These are phyloP conservation scores for Ascosphaera acerosa DNA, from an alignment of 2,329 filamentous ascomycete species.

Conservation along the genomic window DNA sequence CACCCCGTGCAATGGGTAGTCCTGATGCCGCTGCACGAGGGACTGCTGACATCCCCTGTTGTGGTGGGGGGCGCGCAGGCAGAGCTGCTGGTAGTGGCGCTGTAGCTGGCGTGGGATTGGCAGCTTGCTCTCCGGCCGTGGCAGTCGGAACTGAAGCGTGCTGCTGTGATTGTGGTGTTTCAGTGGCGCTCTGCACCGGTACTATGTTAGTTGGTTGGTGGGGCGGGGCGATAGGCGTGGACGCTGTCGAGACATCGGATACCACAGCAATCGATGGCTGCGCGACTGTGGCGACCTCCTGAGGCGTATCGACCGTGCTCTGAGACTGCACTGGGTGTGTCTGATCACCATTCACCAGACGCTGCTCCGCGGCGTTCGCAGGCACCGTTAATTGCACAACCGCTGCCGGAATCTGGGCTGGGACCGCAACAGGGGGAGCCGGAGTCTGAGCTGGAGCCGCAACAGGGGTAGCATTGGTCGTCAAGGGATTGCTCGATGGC, in stretches of 20 bases:
- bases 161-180: constrained; percentile 1
- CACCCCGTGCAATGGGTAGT: constrained; percentile 19
- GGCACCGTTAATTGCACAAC: constrained; percentile 5
- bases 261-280: too few species aligned
- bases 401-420: constrained; percentile 4
- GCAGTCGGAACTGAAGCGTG: neutral
- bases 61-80: constrained; percentile 4
- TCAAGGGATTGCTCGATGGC: constrained; percentile 5
- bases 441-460: constrained; percentile 5
- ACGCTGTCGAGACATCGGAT: too few species aligned
- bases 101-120: constrained; percentile 1
- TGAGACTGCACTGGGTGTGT: too few species aligned
- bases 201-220: constrained; percentile 2
- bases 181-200: neutral
- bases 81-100: constrained; percentile 2
- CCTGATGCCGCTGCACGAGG: constrained; percentile 6
- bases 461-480: constrained; percentile 5
- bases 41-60: constrained; percentile 4
- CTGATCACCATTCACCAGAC: too few species aligned
- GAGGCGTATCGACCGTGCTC: too few species aligned
- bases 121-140: neutral
- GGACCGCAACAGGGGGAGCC: constrained; percentile 4
- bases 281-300: too few species aligned
- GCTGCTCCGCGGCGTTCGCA: constrained; percentile 6
- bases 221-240: constrained; percentile 1